Conservation (phyloP, 2,329 filamentous ascomycete genomes). For the Xylaria sp. region DNA sequence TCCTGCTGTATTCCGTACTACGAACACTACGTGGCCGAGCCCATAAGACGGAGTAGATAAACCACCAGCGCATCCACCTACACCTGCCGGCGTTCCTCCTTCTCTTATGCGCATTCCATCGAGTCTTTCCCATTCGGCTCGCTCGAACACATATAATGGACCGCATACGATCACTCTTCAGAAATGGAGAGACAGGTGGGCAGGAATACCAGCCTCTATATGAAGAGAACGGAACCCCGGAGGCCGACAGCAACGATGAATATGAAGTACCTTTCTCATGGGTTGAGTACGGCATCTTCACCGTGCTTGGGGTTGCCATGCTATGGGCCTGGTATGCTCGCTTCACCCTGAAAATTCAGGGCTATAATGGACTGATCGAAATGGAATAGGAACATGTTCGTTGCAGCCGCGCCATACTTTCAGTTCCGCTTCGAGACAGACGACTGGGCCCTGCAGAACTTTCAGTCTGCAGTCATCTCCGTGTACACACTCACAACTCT, state of each 20-base stretch:
- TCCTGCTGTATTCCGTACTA: not conserved
- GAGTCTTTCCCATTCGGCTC: not conserved
- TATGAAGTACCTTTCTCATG: slow-evolving; percentile 64
- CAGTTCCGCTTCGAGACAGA: slow-evolving; percentile 69
- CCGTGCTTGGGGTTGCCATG: slow-evolving; percentile 85
- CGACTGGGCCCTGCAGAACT: slow-evolving; percentile 69
- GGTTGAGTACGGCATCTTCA: slow-evolving; percentile 80
- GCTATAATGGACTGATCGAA: slow-evolving; percentile 9
- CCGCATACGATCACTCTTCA: slow-evolving; percentile 36
- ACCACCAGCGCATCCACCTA: slow-evolving; percentile 1
- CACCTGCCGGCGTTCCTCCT: not conserved
- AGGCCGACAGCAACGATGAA: slow-evolving; percentile 25
- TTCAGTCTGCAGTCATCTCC: slow-evolving; percentile 83
- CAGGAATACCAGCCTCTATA: slow-evolving; percentile 35
- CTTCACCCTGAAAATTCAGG: slow-evolving; percentile 1
- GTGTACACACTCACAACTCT: slow-evolving; percentile 84
- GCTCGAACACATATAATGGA: slow-evolving; percentile 32
- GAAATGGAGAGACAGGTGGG: slow-evolving; percentile 28
- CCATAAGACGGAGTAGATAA: not conserved
- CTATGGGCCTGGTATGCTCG: slow-evolving; percentile 86
- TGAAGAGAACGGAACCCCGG: slow-evolving; percentile 24
- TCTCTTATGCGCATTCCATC: slow-evolving; percentile 6
- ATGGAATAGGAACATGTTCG: slow-evolving; percentile 83
- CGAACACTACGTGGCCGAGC: not conserved
- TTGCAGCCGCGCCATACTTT: slow-evolving; percentile 92